These are phyloP conservation scores for Clarireedia sp. DNA, from an alignment of 2,329 filamentous ascomycete genomes.

Conservation along the genomic window DNA sequence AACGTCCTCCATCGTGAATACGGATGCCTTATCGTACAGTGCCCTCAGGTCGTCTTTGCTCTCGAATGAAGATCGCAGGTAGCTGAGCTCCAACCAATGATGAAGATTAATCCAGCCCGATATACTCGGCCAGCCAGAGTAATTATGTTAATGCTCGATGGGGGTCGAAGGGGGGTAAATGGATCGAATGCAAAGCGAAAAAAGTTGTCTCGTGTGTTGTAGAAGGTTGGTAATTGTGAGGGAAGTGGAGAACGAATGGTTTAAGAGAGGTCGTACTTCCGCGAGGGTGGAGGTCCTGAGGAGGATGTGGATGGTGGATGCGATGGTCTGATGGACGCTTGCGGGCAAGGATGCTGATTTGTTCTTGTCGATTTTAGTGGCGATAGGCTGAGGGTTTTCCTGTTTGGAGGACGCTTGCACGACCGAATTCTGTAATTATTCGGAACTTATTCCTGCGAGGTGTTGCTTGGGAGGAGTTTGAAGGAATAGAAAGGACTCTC, in stretches of 20 bases:
- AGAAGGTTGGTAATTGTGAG: not conserved
- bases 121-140: constrained; percentile 8
- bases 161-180: not conserved
- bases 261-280: not conserved
- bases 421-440: not conserved
- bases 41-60: not conserved
- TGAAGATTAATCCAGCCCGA: constrained; percentile 2
- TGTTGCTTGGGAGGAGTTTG: too few relatives aligned
- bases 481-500: too few relatives aligned
- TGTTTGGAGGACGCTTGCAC: not conserved
- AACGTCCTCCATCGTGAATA: constrained; percentile 16
- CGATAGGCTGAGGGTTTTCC: not conserved
- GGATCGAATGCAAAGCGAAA: not conserved
- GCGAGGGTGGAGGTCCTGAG: not conserved
- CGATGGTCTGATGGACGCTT: not conserved
- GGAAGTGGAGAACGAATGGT: not conserved
- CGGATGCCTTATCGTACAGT: constrained; percentile 5
- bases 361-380: not conserved
- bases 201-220: constrained; percentile 1
- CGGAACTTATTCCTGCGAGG: not conserved
- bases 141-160: not conserved
- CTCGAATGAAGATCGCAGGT: too few relatives aligned
- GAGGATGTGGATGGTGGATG: not conserved
- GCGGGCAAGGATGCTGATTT: not conserved
- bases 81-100: not conserved